Evolutionary conservation across 225 moss, liverwort and hornwort genomes (phyloP).

Genomic region (Physcomitrellopsis africana): DNA sequence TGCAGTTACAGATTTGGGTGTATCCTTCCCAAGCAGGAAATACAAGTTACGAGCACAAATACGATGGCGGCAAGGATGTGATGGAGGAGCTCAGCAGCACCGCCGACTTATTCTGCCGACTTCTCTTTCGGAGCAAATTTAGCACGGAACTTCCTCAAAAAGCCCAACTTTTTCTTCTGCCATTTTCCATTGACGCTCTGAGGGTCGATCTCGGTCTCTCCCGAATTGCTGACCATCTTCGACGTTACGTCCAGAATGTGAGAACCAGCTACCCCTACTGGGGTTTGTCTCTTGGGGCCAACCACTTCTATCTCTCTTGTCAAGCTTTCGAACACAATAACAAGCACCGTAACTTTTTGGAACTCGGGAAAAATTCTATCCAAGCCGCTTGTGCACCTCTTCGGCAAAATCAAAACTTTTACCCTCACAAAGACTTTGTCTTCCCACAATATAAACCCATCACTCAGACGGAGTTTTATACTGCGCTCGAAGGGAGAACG

Average conservation of each 20-base stretch:
- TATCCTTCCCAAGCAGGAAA: conserved; percentile 47
- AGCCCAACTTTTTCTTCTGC: conserved; percentile 70
- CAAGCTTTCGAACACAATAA: conserved; percentile 49
- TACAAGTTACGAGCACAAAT: conserved; percentile 43
- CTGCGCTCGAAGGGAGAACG: conserved; percentile 3
- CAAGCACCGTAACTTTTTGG: conserved; percentile 71
- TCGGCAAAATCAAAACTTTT: conserved; percentile 55
- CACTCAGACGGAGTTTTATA: conserved; percentile 1
- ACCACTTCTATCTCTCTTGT: conserved; percentile 72
- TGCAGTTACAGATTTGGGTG: conserved; percentile 60
- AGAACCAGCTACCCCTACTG: conserved; percentile 63
- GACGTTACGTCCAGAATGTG: conserved; percentile 56
- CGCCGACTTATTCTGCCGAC: conserved; percentile 64
- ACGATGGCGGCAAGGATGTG: conserved; percentile 5
- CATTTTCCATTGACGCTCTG: conserved; percentile 63
- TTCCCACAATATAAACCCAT: conserved; percentile 50
- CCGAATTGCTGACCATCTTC: conserved; percentile 52
- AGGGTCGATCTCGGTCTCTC: conserved; percentile 48
- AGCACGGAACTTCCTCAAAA: conserved; percentile 55
- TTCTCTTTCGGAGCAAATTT: conserved; percentile 62
- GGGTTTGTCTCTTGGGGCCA: conserved; percentile 76
- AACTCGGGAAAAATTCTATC: conserved; percentile 78
- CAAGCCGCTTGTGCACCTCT: conserved; percentile 75
- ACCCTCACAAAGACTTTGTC: conserved; percentile 83
- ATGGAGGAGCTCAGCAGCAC: conserved; percentile 42